Conservation (phyloP, 768 basidiomycete genomes). For the Butyriboletus loyo region DNA sequence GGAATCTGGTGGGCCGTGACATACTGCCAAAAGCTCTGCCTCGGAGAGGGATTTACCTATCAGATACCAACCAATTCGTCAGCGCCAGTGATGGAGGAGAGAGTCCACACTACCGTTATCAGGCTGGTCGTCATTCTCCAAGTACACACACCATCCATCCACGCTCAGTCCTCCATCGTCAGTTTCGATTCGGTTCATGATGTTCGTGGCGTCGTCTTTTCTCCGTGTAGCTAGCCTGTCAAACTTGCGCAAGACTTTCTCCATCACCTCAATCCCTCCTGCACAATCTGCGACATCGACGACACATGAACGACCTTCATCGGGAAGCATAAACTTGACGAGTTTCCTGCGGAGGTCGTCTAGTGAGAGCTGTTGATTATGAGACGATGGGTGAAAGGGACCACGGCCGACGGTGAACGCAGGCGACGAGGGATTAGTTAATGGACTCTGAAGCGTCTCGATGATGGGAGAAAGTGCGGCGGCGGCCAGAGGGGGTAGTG, state of each 20-base stretch:
- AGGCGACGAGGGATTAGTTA: conserved; percentile 46
- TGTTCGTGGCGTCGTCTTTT: conserved; percentile 42
- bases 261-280: conserved; percentile 82
- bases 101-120: conserved; percentile 42
- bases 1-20: conserved; percentile 75
- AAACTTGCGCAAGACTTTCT: conserved; percentile 88
- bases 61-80: neutral
- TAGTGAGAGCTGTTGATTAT: conserved; percentile 48
- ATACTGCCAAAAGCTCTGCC: conserved; percentile 76
- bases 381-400: conserved; percentile 49
- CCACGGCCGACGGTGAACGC: conserved; percentile 59
- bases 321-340: conserved; percentile 85
- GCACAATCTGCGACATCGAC: conserved; percentile 80
- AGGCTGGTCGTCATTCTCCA: conserved; percentile 56
- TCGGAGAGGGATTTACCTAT: conserved; percentile 77
- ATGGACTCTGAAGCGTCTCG: conserved; percentile 48
- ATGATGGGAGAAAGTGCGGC: conserved; percentile 69
- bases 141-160: conserved; percentile 87
- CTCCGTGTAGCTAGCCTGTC: conserved; percentile 54
- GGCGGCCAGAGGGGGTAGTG: conserved; percentile 40
- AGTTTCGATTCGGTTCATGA: conserved; percentile 55
- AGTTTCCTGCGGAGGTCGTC: conserved; percentile 81
- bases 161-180: conserved; percentile 76
- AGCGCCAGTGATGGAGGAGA: neutral
- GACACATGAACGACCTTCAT: conserved; percentile 72